These are phyloP conservation scores for Fusarium robinianum DNA, from an alignment of 2,329 filamentous ascomycete species.

Conservation along the genomic window DNA sequence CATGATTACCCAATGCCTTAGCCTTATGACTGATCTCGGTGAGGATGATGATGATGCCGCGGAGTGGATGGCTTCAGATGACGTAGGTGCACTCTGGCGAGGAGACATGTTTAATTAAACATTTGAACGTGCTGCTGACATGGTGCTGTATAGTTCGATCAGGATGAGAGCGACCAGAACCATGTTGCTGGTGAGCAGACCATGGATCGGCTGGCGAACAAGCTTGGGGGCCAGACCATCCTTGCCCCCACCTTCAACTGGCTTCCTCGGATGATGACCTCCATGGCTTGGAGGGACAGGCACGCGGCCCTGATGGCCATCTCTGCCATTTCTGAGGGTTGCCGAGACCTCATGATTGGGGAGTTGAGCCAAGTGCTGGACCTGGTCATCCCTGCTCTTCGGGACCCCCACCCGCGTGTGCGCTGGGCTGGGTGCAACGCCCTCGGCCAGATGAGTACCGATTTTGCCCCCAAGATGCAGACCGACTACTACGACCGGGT, in stretches of 20 bases:
- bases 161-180: slow-evolving; percentile 95
- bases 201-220: slow-evolving; percentile 97
- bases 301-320: slow-evolving; percentile 99
- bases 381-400: slow-evolving; percentile 88
- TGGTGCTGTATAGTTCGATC: slow-evolving; percentile 66
- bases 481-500: slow-evolving; percentile 90
- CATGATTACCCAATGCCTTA: slow-evolving; percentile 98
- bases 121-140: slow-evolving; percentile 8
- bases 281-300: slow-evolving; percentile 89
- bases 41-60: slow-evolving; percentile 91
- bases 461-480: slow-evolving; percentile 98
- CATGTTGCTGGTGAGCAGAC: slow-evolving; percentile 98
- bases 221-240: slow-evolving; percentile 91
- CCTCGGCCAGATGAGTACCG: slow-evolving; percentile 99
- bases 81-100: slow-evolving; percentile 59
- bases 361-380: slow-evolving; percentile 94
- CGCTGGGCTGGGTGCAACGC: slow-evolving; percentile 98
- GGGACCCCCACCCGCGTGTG: slow-evolving; percentile 89
- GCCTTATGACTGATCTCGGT: slow-evolving; percentile 96
- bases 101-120: too few species aligned
- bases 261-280: slow-evolving; percentile 97
- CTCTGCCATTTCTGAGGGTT: slow-evolving; percentile 96
- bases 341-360: slow-evolving; percentile 91
- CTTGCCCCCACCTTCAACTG: slow-evolving; percentile 93
- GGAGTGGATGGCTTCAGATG: slow-evolving; percentile 92